Base-by-base conservation (phyloP, 352 stramenopile species). In the Aphanomyces euteiches region DNA sequence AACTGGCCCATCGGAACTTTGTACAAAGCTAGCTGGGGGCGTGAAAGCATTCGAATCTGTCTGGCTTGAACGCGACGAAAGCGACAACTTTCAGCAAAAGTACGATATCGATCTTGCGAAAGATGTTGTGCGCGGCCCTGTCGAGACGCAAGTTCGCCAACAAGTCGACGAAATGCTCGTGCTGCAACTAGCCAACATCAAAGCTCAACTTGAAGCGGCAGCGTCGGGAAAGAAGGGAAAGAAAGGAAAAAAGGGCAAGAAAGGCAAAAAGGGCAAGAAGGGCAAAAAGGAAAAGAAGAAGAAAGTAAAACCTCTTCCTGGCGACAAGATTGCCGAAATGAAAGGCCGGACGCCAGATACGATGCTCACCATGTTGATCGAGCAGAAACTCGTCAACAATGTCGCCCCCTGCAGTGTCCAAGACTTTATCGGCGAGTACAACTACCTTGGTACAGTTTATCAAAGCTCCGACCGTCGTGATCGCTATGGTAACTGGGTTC, bases 91-190 rank as follows among this genome's bases (percentile, higher is more conserved):
- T 73, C 84, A 93, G 64, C 90, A 98, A 76, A 96, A 97, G 73
- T 93, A 98, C 67, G 95, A 98, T 71, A 82, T 95, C 3, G 81
- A 92, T 53, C 77, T 98, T 6, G 90, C 87, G 15, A 98, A 98
- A 73, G 80, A 94, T 66, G 88, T 94, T 5, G 87, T 97, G 17
- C 90, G 90, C 6, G 87, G 87, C 3, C 84, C 90, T 6, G 90
- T 97, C 19, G 84, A 96, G 66, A 76, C 82, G 6, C 85, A 97
- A 59, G 83, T 97, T 10, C 90, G 85, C 5, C 81, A 92, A 69
- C 81, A 96, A 77, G 93, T 98, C 58, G 95, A 98, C 64, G 90
- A 98, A 66, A 96, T 98, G 83, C 77, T 98, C 17, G 79, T 97
- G n/a, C 78, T 95, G 47, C 95, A 97, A 69, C 83, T 98, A 19